Evolutionary conservation across 371 early-diverging fungal species (phyloP).

Genomic region (Mucor velutinosus): DNA sequence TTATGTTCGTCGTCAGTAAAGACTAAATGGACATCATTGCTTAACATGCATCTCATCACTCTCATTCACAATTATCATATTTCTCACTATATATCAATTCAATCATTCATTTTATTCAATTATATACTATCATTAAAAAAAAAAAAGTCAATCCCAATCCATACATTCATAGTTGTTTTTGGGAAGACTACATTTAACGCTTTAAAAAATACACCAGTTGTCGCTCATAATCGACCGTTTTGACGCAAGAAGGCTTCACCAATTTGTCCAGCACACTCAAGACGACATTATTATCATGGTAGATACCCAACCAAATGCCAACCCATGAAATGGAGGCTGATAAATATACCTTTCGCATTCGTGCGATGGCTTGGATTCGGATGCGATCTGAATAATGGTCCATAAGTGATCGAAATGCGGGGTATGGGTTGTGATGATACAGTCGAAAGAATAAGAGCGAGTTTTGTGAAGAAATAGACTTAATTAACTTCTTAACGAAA

Average conservation of each 20-base stretch:
- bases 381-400: conserved; percentile 6
- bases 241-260: conserved; percentile 16
- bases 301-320: conserved; percentile 17
- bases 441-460: conserved; percentile 16
- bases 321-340: conserved; percentile 19
- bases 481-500: conserved; percentile 14
- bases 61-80: not conserved
- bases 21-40: not conserved
- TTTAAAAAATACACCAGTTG: conserved; percentile 15
- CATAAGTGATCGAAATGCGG: conserved; percentile 13
- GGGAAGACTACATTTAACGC: not conserved
- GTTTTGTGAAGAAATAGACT: conserved; percentile 3
- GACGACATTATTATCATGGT: conserved; percentile 3
- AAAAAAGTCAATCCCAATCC: no score
- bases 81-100: no score
- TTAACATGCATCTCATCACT: not conserved
- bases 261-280: conserved; percentile 7
- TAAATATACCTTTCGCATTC: conserved; percentile 20
- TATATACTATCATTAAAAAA: no score
- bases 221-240: conserved; percentile 14
- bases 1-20: not conserved
- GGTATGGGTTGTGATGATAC: conserved; percentile 19
- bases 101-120: no score
- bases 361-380: conserved; percentile 7
- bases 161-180: no score